phyloP scores from a whole-genome alignment of 495 filamentous ascomycete species.

The Penicillium canescens region DNA sequence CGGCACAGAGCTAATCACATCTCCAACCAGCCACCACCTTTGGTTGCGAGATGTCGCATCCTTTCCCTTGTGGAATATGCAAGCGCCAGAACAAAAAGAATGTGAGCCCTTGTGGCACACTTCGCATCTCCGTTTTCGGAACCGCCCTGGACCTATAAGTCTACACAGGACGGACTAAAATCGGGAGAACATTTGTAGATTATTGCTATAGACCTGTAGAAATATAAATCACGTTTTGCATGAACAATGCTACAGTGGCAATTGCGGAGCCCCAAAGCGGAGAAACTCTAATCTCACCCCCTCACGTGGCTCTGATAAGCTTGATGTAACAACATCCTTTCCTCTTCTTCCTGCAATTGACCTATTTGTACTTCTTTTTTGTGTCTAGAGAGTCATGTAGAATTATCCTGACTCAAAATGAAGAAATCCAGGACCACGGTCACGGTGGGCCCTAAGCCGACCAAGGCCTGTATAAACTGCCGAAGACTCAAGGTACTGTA shows the following conservation, averaged over 20 bases:
- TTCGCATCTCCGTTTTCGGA: conserved; percentile 50
- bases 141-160: conserved; percentile 44
- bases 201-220: neutral
- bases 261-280: neutral
- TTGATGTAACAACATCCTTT: neutral
- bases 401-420: conserved; percentile 13
- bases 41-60: conserved; percentile 30
- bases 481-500: conserved; percentile 35
- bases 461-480: conserved; percentile 45
- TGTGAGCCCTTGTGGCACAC: conserved; percentile 44
- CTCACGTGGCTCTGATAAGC: neutral
- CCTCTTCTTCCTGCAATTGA: neutral
- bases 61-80: conserved; percentile 18
- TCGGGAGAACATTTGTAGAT: conserved; percentile 42
- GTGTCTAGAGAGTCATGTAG: neutral
- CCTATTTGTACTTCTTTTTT: too few relatives aligned
- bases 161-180: conserved; percentile 55
- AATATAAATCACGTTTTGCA: neutral
- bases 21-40: conserved; percentile 29
- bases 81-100: conserved; percentile 46
- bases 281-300: neutral
- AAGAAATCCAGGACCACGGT: conserved; percentile 15
- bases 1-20: conserved; percentile 42
- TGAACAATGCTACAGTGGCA: too few relatives aligned
- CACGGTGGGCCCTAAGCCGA: conserved; percentile 33